These are phyloP conservation scores for Dryas integrifolia DNA, from an alignment of 331 rosid species.

Conservation along the genomic window DNA sequence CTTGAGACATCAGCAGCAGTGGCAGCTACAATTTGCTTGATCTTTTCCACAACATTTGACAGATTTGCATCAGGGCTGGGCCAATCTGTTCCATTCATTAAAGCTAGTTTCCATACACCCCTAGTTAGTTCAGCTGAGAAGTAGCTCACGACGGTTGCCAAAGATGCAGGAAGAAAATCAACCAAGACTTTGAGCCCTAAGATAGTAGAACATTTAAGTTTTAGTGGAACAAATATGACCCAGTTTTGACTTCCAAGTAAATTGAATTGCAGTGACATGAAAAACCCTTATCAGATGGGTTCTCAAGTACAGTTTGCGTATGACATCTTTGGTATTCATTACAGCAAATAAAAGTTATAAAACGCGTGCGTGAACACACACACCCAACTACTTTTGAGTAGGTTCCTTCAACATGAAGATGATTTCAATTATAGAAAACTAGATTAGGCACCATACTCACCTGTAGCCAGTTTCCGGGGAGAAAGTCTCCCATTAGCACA, in stretches of 20 bases:
- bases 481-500: constrained; percentile 25
- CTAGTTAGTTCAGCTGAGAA: constrained; percentile 19
- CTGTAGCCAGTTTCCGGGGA: constrained; percentile 23
- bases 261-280: too few species aligned
- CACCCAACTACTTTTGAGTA: too few species aligned
- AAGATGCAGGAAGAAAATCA: constrained; percentile 28
- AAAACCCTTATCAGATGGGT: too few species aligned
- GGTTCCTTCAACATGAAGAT: background rate
- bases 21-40: constrained; percentile 16
- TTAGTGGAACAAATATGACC: background rate
- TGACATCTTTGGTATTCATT: background rate
- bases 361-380: too few species aligned
- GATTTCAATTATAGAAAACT: background rate
- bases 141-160: constrained; percentile 23
- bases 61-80: constrained; percentile 26
- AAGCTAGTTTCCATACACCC: constrained; percentile 24
- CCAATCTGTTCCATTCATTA: constrained; percentile 29
- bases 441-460: background rate
- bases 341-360: background rate
- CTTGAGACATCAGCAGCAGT: constrained; percentile 22
- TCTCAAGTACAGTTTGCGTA: too few species aligned
- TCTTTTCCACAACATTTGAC: constrained; percentile 15
- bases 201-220: background rate
- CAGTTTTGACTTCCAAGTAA: background rate
- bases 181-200: constrained; percentile 16